These are phyloP conservation scores for Fusarium cicatricum DNA, from an alignment of 2,329 filamentous ascomycete species.

Conservation along the genomic window DNA sequence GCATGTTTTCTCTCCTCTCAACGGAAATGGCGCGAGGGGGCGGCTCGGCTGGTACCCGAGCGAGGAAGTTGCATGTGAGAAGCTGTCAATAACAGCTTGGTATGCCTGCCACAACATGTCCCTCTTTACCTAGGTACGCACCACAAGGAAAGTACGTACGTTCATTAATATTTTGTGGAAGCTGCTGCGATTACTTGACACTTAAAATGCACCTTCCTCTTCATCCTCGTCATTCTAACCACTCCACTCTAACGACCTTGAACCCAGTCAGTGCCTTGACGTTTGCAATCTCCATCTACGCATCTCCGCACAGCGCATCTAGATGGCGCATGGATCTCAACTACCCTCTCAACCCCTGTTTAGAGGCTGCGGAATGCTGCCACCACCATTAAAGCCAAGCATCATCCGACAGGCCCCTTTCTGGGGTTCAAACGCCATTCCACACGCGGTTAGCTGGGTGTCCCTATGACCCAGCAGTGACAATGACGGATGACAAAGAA, in stretches of 20 bases:
- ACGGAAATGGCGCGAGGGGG: not conserved
- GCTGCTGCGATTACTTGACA: no score
- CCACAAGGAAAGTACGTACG: no score
- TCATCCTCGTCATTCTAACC: no score
- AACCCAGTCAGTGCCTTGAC: not conserved
- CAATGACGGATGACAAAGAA: slow-evolving; percentile 26
- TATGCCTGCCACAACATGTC: not conserved
- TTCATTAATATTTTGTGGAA: no score
- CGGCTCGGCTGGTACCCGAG: not conserved
- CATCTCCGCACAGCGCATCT: slow-evolving; percentile 6
- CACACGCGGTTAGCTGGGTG: slow-evolving; percentile 26
- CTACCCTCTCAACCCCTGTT: slow-evolving; percentile 30
- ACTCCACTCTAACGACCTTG: no score
- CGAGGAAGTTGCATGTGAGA: not conserved
- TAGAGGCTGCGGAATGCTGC: slow-evolving; percentile 43
- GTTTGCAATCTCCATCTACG: not conserved
- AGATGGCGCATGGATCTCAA: slow-evolving; percentile 26
- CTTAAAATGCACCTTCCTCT: no score
- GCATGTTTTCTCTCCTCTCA: not conserved
- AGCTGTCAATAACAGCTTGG: not conserved
- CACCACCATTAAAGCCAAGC: slow-evolving; percentile 39
- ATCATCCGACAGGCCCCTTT: slow-evolving; percentile 38
- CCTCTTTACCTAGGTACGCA: no score
- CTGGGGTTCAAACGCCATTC: slow-evolving; percentile 34
- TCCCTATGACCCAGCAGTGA: slow-evolving; percentile 16